phyloP scores from a whole-genome alignment of 1,284 basidiomycete species.

The Ceratobasidium sp. region DNA sequence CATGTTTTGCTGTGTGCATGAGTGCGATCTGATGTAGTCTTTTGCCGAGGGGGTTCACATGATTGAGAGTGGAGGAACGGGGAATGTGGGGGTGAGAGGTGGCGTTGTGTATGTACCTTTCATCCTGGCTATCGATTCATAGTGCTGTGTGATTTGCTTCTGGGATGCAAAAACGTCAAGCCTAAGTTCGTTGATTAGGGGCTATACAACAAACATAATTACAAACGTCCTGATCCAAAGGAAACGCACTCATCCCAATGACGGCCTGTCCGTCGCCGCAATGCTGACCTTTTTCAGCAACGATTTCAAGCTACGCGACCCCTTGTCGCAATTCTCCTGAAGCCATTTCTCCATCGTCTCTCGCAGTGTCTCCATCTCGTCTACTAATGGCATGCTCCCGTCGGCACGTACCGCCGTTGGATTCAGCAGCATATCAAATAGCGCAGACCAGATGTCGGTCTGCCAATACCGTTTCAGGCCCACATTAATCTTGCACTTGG shows the following conservation, averaged over 20 bases:
- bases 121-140: constrained; percentile 42
- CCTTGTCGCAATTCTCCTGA: constrained; percentile 59
- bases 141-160: constrained; percentile 31
- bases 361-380: constrained; percentile 73
- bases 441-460: constrained; percentile 80
- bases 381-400: constrained; percentile 73
- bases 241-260: background rate
- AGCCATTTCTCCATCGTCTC: constrained; percentile 90
- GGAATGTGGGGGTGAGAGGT: constrained; percentile 19
- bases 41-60: background rate
- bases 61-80: background rate
- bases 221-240: background rate
- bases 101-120: constrained; percentile 36
- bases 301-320: constrained; percentile 78
- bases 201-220: constrained; percentile 11
- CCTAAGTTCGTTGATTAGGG: background rate
- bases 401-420: constrained; percentile 67
- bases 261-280: constrained; percentile 44
- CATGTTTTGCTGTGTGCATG: constrained; percentile 40
- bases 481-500: constrained; percentile 73
- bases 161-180: constrained; percentile 2
- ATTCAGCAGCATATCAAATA: constrained; percentile 92
- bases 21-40: constrained; percentile 17
- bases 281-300: constrained; percentile 81
- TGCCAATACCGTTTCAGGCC: constrained; percentile 97